Conservation (phyloP, 208 protist species). For the Crithidia acanthocephali region DNA sequence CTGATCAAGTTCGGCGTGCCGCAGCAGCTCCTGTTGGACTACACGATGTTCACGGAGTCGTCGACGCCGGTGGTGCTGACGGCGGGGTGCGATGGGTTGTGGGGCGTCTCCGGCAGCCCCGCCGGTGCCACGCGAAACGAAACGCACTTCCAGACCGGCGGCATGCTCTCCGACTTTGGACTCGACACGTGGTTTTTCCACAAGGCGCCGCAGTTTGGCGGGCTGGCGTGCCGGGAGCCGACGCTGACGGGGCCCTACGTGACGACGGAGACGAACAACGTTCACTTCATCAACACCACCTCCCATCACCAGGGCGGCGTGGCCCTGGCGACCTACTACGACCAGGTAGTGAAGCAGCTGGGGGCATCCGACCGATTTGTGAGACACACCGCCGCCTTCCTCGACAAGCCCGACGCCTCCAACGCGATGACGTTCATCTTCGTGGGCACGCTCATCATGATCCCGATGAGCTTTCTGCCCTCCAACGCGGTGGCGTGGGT, state of each 20-base stretch:
- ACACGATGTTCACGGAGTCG: constrained; percentile 31
- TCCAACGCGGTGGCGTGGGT: constrained; percentile 71
- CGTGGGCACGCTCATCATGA: constrained; percentile 62
- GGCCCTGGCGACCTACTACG: constrained; percentile 84
- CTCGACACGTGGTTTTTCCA: constrained; percentile 44
- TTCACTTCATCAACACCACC: constrained; percentile 20
- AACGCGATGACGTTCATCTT: constrained; percentile 35
- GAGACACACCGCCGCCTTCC: constrained; percentile 5
- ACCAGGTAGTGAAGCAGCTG: constrained; percentile 79
- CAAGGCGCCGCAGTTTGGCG: constrained; percentile 4
- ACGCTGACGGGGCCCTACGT: not conserved
- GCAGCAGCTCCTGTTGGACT: constrained; percentile 6
- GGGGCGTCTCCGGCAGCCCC: constrained; percentile 1
- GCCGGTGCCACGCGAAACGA: constrained; percentile 6
- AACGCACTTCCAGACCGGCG: constrained; percentile 23
- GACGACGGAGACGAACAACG: not conserved
- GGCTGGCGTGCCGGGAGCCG: constrained; percentile 26
- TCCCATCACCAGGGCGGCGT: constrained; percentile 33
- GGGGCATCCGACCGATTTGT: not conserved
- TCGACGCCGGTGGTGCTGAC: constrained; percentile 43
- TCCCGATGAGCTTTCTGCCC: constrained; percentile 77
- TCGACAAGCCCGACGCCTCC: constrained; percentile 7
- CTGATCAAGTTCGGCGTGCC: constrained; percentile 50
- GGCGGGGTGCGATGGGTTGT: constrained; percentile 7
- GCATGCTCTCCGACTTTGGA: constrained; percentile 54